Conservation (phyloP, 1,284 basidiomycete species). For the Trichosporon inkin region DNA sequence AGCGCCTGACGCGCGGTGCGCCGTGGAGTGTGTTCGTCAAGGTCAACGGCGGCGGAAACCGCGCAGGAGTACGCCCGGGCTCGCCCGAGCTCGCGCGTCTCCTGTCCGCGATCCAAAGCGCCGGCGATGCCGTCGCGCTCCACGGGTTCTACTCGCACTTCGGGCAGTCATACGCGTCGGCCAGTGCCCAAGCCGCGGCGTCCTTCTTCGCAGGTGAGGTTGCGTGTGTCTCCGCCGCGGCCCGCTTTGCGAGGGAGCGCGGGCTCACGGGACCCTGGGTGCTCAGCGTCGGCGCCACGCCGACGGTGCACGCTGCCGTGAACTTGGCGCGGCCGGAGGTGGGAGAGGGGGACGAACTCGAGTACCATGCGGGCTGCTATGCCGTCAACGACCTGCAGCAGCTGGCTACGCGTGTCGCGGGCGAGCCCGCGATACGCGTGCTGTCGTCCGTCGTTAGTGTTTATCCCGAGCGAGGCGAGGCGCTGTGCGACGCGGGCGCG, state of each 20-base stretch:
- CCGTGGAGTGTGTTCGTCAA: constrained; percentile 76
- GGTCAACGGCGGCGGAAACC: constrained; percentile 72
- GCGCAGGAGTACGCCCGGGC: constrained; percentile 67
- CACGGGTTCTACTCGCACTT: constrained; percentile 73
- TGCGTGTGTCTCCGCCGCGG: constrained; percentile 64
- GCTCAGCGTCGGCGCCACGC: constrained; percentile 76
- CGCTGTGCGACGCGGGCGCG: constrained; percentile 72
- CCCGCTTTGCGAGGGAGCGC: constrained; percentile 55
- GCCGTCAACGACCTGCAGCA: constrained; percentile 81
- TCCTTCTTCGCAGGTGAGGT: constrained; percentile 68
- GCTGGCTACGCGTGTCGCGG: constrained; percentile 61
- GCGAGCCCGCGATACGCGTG: constrained; percentile 58
- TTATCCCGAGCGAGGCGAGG: constrained; percentile 61
- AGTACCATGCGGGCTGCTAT: constrained; percentile 73
- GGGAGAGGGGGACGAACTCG: constrained; percentile 56
- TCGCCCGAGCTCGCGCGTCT: constrained; percentile 56
- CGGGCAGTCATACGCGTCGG: constrained; percentile 66
- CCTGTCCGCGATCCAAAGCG: constrained; percentile 54
- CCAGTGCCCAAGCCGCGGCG: constrained; percentile 60
- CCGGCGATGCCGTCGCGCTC: constrained; percentile 53
- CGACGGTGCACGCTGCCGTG: constrained; percentile 67
- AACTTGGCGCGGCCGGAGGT: neutral
- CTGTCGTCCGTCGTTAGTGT: constrained; percentile 69
- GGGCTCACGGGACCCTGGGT: constrained; percentile 56
- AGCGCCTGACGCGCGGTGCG: constrained; percentile 38